A percentile compares a stretch with the other conserved stretches of the same genome.
These are phyloP conservation scores for Metroxylon sagu DNA, from an alignment of 176 grass and related monocot species.

Conservation along the genomic window DNA sequence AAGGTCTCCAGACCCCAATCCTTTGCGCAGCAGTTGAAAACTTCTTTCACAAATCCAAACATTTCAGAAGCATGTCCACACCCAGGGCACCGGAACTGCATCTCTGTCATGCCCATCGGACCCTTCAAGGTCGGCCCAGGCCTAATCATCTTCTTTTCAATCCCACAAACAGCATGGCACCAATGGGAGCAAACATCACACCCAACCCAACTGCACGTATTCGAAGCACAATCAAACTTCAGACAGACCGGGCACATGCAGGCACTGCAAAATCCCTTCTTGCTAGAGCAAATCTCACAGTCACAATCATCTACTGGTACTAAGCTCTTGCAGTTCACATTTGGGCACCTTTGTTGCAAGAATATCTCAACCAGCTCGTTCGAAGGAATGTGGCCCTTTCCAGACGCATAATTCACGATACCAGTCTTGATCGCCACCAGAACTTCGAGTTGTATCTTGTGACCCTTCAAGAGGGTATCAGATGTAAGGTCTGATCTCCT, in stretches of 20 bases:
- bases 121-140: slow-evolving; percentile 71
- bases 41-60: slow-evolving; percentile 99
- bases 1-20: slow-evolving; percentile 56
- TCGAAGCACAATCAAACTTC: slow-evolving; percentile 85
- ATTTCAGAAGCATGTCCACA: slow-evolving; percentile 91
- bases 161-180: slow-evolving; percentile 84
- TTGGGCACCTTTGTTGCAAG: slow-evolving; percentile 59
- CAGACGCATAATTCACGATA: slow-evolving; percentile 39
- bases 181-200: slow-evolving; percentile 93
- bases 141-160: slow-evolving; percentile 75
- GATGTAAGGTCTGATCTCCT: slow-evolving; percentile 55
- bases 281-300: slow-evolving; percentile 74
- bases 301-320: slow-evolving; percentile 88
- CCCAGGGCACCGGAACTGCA: slow-evolving; percentile 94
- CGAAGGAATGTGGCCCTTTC: slow-evolving; percentile 47
- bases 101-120: slow-evolving; percentile 69
- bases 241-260: slow-evolving; percentile 90
- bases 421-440: slow-evolving; percentile 76
- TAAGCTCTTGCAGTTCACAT: slow-evolving; percentile 63
- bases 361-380: slow-evolving; percentile 88
- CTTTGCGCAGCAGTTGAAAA: slow-evolving; percentile 77
- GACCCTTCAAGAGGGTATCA: slow-evolving; percentile 46
- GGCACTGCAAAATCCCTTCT: slow-evolving; percentile 79
- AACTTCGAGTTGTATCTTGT: slow-evolving; percentile 79
- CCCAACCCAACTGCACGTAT: slow-evolving; percentile 95